phyloP scores from a whole-genome alignment of 1,139 yeast species.

The Protomyces pachydermus region DNA sequence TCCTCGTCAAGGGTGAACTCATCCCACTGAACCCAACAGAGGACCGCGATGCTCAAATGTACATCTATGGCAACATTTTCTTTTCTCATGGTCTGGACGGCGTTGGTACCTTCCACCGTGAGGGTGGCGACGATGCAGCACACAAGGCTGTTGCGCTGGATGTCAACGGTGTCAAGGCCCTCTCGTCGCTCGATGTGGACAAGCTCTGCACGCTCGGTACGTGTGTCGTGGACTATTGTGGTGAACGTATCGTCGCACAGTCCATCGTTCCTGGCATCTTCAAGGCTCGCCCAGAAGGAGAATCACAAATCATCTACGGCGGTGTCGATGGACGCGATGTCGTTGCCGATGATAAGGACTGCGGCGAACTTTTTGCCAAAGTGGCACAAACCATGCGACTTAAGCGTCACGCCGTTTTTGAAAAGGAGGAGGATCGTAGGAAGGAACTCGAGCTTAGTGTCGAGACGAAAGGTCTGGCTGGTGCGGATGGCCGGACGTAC shows the following conservation, averaged over 20 bases:
- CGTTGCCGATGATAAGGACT: slow-evolving; percentile 49
- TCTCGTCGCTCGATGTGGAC: slow-evolving; percentile 61
- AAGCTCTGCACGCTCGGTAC: slow-evolving; percentile 72
- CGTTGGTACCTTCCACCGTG: slow-evolving; percentile 55
- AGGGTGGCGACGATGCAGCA: slow-evolving; percentile 85
- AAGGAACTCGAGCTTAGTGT: slow-evolving; percentile 59
- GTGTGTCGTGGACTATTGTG: slow-evolving; percentile 80
- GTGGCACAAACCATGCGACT: slow-evolving; percentile 74
- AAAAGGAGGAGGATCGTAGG: slow-evolving; percentile 40
- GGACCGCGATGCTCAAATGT: slow-evolving; percentile 55
- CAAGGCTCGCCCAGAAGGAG: slow-evolving; percentile 45
- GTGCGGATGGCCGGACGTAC: slow-evolving; percentile 80
- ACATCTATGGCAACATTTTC: slow-evolving; percentile 74
- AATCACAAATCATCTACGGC: slow-evolving; percentile 67
- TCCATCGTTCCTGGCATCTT: slow-evolving; percentile 97
- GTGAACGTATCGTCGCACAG: slow-evolving; percentile 83
- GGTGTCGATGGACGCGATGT: slow-evolving; percentile 56
- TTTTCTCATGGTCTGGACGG: slow-evolving; percentile 78
- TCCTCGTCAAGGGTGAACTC: slow-evolving; percentile 67
- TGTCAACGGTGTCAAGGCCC: slow-evolving; percentile 60
- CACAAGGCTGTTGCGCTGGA: slow-evolving; percentile 77
- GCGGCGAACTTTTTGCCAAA: slow-evolving; percentile 52
- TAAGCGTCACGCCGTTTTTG: slow-evolving; percentile 59
- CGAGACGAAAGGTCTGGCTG: slow-evolving; percentile 78
- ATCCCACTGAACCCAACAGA: slow-evolving; percentile 78